These are phyloP conservation scores for Phaseolus lunatus DNA, from an alignment of 306 rosid genomes.

Conservation along the genomic window DNA sequence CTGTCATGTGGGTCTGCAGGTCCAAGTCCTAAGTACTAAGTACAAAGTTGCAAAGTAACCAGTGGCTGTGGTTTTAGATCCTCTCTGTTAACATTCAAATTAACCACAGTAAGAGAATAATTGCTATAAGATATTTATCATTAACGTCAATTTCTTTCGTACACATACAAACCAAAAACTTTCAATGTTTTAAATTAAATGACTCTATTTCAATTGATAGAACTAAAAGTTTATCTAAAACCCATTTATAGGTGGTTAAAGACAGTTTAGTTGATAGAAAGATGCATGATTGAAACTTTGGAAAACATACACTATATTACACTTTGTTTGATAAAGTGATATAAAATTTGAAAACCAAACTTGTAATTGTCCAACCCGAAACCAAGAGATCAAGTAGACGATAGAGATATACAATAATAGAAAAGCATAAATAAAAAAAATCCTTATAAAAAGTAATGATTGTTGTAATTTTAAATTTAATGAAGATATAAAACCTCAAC, in stretches of 20 bases:
- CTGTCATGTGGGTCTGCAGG: background rate
- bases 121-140: background rate
- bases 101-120: background rate
- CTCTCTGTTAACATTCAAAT: background rate
- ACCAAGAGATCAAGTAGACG: too few species aligned
- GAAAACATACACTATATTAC: background rate
- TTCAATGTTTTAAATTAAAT: too few species aligned
- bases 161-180: background rate
- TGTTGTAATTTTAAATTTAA: too few species aligned
- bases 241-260: background rate
- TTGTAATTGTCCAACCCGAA: too few species aligned
- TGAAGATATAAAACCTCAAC: too few species aligned
- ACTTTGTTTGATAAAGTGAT: background rate
- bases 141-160: background rate
- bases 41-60: background rate
- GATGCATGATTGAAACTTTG: background rate
- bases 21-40: background rate
- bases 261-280: background rate
- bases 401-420: too few species aligned
- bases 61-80: background rate
- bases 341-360: too few species aligned
- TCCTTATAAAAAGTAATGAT: too few species aligned
- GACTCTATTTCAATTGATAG: too few species aligned
- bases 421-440: too few species aligned
- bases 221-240: background rate